Evolutionary conservation across 192 early-diverging fungal species (phyloP).

Genomic region (Linnemannia schmuckeri): DNA sequence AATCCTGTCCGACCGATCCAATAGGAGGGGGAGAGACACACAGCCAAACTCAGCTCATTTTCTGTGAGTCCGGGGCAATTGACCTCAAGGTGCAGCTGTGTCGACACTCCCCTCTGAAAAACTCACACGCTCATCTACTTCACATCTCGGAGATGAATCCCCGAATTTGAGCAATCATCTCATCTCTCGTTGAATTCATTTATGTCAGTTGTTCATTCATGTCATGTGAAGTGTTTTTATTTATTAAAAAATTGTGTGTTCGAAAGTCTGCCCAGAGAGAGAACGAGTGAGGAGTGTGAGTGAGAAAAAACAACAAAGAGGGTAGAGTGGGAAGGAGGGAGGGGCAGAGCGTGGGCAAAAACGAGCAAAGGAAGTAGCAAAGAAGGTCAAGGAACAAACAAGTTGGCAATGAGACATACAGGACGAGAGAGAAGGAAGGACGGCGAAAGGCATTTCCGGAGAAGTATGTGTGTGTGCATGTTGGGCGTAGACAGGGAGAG

Average conservation of each 20-base stretch:
- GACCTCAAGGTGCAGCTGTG: neutral
- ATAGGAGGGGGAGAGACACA: neutral
- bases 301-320: neutral
- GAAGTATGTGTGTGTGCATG: neutral
- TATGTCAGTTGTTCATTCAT: no score
- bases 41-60: neutral
- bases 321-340: neutral
- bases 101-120: neutral
- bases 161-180: neutral
- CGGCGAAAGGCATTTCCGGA: neutral
- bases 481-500: neutral
- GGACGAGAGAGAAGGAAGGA: neutral
- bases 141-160: neutral
- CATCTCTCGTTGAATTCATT: neutral
- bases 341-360: neutral
- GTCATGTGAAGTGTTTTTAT: neutral
- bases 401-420: neutral
- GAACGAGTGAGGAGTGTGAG: neutral
- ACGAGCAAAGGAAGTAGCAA: neutral
- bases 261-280: neutral
- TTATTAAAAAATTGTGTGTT: neutral
- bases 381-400: neutral
- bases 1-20: constrained; percentile 2
- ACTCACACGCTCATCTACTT: constrained; percentile 1
- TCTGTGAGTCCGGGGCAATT: constrained; percentile 5